Percentiles rank a stretch among this genome's conserved stretches.
Conservation (phyloP, 139 green algal species). For the Picochlorum sp. region DNA sequence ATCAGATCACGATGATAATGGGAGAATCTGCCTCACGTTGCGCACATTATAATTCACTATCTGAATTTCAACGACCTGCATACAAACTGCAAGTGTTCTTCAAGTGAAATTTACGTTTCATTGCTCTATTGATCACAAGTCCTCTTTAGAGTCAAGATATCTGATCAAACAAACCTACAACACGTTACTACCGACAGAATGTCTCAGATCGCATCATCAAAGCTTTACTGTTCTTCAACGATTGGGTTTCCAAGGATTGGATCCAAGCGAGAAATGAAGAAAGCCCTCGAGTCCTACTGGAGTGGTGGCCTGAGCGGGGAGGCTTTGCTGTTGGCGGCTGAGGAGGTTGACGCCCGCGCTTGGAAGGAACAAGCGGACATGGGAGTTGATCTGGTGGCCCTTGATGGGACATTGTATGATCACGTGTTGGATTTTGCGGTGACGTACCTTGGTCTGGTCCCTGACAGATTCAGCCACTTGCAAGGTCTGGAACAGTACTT, state of each 20-base stretch:
- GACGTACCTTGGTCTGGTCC: constrained; percentile 58
- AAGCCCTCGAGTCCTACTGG: constrained; percentile 75
- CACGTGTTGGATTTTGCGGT: constrained; percentile 73
- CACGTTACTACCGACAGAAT: too few relatives aligned
- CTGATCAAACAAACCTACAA: too few relatives aligned
- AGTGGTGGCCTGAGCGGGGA: constrained; percentile 29
- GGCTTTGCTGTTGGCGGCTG: constrained; percentile 39
- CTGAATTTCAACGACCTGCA: too few relatives aligned
- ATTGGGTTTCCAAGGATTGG: constrained; percentile 76
- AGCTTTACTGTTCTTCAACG: background rate
- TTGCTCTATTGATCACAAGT: too few relatives aligned
- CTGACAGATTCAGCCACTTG: constrained; percentile 52
- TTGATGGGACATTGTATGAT: constrained; percentile 83
- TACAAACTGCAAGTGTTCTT: too few relatives aligned
- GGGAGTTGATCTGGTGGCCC: constrained; percentile 51
- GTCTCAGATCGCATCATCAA: too few relatives aligned
- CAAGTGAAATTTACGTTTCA: too few relatives aligned
- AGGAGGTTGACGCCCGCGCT: constrained; percentile 29
- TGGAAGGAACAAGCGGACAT: constrained; percentile 49
- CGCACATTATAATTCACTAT: too few relatives aligned
- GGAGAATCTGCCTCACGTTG: too few relatives aligned
- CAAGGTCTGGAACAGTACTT: constrained; percentile 71
- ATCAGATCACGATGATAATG: too few relatives aligned
- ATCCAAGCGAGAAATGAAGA: constrained; percentile 74
- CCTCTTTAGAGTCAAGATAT: too few relatives aligned